phyloP scores from a whole-genome alignment of 176 grass and related monocot species.

The Rhipidocladum racemiflorum region DNA sequence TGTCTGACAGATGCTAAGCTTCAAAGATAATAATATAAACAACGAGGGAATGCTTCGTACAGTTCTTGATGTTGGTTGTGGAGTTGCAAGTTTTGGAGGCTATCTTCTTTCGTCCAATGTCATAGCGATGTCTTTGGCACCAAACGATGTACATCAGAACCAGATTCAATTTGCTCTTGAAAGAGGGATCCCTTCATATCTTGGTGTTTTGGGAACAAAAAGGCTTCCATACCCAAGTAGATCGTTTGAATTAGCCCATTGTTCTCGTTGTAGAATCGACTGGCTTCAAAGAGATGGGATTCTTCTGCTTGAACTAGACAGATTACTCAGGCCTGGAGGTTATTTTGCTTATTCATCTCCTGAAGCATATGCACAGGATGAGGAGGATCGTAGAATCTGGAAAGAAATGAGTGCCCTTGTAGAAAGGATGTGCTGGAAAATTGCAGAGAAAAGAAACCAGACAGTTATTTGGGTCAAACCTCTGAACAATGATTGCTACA shows the following conservation, averaged over 20 bases:
- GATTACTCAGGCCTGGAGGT: slow-evolving; percentile 91
- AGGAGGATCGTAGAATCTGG: slow-evolving; percentile 94
- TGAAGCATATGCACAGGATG: slow-evolving; percentile 97
- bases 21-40: slow-evolving; percentile 82
- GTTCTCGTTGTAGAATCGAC: slow-evolving; percentile 94
- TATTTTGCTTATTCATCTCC: slow-evolving; percentile 99
- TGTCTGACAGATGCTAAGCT: slow-evolving; percentile 80
- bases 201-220: slow-evolving; percentile 96
- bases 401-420: slow-evolving; percentile 93
- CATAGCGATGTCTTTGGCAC: slow-evolving; percentile 94
- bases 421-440: slow-evolving; percentile 97
- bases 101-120: slow-evolving; percentile 94
- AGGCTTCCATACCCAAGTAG: slow-evolving; percentile 93
- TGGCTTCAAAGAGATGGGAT: slow-evolving; percentile 98
- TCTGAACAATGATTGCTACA: slow-evolving; percentile 95
- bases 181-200: slow-evolving; percentile 96
- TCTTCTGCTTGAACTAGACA: slow-evolving; percentile 91
- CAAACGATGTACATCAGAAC: slow-evolving; percentile 99
- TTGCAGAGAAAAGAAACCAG: slow-evolving; percentile 90
- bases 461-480: slow-evolving; percentile 99
- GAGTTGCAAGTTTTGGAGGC: slow-evolving; percentile 95
- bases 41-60: slow-evolving; percentile 86
- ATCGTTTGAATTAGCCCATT: slow-evolving; percentile 97
- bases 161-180: slow-evolving; percentile 99
- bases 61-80: slow-evolving; percentile 96